Evolutionary conservation across 805 yeast genomes (phyloP), one percentile per base, ranked within the genome.

Genomic region (Priceomyces melissophilus): DNA sequence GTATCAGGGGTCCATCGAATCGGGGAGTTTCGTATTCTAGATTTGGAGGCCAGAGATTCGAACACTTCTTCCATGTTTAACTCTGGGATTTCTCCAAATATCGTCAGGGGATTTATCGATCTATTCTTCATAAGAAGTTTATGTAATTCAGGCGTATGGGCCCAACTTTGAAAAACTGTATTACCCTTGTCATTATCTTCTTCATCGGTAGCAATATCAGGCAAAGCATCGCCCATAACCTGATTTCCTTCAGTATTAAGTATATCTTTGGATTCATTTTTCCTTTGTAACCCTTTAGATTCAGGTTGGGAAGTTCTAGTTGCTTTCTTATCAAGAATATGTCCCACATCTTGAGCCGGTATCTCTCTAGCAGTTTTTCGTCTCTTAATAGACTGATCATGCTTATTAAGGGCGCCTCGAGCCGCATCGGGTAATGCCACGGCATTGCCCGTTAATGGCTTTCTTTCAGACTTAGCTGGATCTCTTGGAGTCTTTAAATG

Each of bases 41-140:
- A 63, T 47, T 75, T 70, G n/a, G 79, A 67, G 3, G 73, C 58
- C 38, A 73, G 65, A 3, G 79, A 55, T 30, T 70, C 74, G 54
- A 85, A 87, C 3, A 85, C 78, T 46, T 81, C 87, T 39, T 80
- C 87, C 65, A 83, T 79, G 39, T 80, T 76, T 43, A 85, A 63
- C 2, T 81, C 81, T 0, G 85, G 84, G 26, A 84, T 75, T 5
- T 85, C 82, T 0, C 95, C 96, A 63, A 88, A 87, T 1, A 87
- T 75, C 13, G 70, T 57, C 45, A 72, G 79, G 0, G 93, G 90
- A 53, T 87, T 82, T 45, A 82, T 63, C 10, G 46, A 42, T 31
- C 51, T 54, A 40, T 59, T 61, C 35, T 58, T 57, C 37, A 52
- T 45, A 26, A 65, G 49, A 10, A 56, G 46, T 35, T 47, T 46